These are phyloP conservation scores for Pulveroboletus ravenelii DNA, from an alignment of 768 basidiomycete genomes.

Conservation along the genomic window DNA sequence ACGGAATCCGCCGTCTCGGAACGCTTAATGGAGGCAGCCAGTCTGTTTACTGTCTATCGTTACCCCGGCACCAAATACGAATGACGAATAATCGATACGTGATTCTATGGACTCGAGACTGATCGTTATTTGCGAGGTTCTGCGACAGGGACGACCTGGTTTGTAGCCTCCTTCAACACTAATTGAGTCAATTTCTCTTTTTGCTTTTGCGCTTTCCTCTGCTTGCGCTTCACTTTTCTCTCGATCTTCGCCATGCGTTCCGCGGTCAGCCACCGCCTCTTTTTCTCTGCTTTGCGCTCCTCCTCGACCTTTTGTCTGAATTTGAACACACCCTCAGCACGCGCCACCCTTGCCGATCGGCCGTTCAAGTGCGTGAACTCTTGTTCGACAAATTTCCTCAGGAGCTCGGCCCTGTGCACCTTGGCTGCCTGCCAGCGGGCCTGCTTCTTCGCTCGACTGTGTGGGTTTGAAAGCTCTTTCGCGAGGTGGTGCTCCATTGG, in stretches of 20 bases:
- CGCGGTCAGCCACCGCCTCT: constrained; percentile 45
- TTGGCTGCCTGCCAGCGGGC: constrained; percentile 64
- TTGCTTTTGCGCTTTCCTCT: constrained; percentile 41
- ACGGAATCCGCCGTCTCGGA: no score
- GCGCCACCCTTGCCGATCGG: constrained; percentile 57
- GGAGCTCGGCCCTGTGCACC: constrained; percentile 42
- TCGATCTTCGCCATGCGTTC: constrained; percentile 36
- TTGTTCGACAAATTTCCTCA: constrained; percentile 49
- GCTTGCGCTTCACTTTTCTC: constrained; percentile 35
- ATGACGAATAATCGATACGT: neutral
- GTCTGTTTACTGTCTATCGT: no score
- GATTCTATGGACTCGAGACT: constrained; percentile 1
- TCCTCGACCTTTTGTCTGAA: constrained; percentile 58
- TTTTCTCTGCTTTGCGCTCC: constrained; percentile 56
- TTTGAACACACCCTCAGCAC: constrained; percentile 71
- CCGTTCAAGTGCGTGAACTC: constrained; percentile 56
- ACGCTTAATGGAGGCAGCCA: no score
- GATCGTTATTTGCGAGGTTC: constrained; percentile 7
- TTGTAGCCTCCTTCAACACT: constrained; percentile 47
- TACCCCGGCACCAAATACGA: no score
- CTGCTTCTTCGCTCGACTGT: constrained; percentile 79
- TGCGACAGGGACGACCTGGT: constrained; percentile 51
- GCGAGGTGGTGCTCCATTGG: constrained; percentile 65
- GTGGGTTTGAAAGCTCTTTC: constrained; percentile 75
- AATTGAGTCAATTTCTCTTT: constrained; percentile 54